A percentile compares a stretch with the other conserved stretches of the same genome.
Evolutionary conservation across 768 basidiomycete genomes (phyloP).

Genomic region (Leccinellum rugosiceps): DNA sequence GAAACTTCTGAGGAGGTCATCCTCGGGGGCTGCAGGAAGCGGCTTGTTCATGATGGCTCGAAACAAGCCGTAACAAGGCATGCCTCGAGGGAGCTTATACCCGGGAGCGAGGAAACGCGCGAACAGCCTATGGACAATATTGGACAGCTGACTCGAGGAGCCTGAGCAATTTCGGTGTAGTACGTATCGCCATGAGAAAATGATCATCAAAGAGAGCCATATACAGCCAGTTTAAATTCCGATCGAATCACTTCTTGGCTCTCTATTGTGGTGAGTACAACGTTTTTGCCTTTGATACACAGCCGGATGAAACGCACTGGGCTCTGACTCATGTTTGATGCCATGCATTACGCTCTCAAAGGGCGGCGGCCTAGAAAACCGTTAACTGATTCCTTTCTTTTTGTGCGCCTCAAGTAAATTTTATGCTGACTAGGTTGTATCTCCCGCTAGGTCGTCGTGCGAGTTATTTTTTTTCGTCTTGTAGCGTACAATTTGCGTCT

Average conservation of each 20-base stretch:
- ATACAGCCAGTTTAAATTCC: background rate
- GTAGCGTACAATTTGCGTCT: conserved; percentile 3
- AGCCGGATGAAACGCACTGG: conserved; percentile 58
- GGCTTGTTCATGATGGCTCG: conserved; percentile 21
- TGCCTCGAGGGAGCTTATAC: conserved; percentile 7
- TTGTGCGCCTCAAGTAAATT: background rate
- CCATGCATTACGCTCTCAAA: conserved; percentile 47
- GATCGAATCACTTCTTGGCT: background rate
- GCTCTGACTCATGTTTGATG: conserved; percentile 51
- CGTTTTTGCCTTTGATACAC: background rate
- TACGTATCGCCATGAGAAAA: conserved; percentile 13
- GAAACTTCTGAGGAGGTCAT: conserved; percentile 34
- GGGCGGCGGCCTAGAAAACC: conserved; percentile 64
- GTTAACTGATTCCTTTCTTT: conserved; percentile 45
- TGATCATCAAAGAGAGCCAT: background rate
- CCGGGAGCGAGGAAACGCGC: conserved; percentile 1
- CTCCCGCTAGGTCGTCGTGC: background rate
- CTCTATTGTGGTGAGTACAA: background rate
- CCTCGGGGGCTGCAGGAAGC: conserved; percentile 7
- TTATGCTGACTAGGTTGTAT: conserved; percentile 7
- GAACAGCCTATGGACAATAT: conserved; percentile 9
- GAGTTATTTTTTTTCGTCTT: background rate
- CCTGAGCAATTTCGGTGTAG: background rate
- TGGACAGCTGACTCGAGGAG: conserved; percentile 20
- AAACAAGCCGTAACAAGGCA: conserved; percentile 6